These are phyloP conservation scores for Saccharomyces hybrid DNA, from an alignment of 1,139 yeast genomes.

Conservation along the genomic window DNA sequence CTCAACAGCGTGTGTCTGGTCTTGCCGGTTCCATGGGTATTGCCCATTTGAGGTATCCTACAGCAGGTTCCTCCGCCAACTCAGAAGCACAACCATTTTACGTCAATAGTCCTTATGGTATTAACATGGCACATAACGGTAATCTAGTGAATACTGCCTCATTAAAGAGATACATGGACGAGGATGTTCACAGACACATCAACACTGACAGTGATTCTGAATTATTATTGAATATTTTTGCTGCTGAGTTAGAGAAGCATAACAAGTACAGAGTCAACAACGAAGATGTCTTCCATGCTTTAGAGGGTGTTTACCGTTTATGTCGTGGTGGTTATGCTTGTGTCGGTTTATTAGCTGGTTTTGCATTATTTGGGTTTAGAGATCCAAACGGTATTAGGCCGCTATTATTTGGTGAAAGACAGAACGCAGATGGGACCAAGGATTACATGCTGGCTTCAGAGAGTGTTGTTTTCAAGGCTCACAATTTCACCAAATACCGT, in stretches of 20 bases:
- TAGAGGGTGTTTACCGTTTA: slow-evolving; percentile 68
- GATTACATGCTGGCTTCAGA: slow-evolving; percentile 96
- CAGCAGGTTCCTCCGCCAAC: slow-evolving; percentile 96
- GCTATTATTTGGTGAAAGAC: slow-evolving; percentile 73
- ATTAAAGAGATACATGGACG: slow-evolving; percentile 73
- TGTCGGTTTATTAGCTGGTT: slow-evolving; percentile 91
- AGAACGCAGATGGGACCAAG: slow-evolving; percentile 55
- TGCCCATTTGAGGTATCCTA: slow-evolving; percentile 91
- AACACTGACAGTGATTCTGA: slow-evolving; percentile 96
- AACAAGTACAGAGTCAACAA: slow-evolving; percentile 91
- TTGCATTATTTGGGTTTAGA: slow-evolving; percentile 89
- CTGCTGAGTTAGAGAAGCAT: slow-evolving; percentile 82
- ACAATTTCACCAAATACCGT: slow-evolving; percentile 69
- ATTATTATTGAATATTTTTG: slow-evolving; percentile 78
- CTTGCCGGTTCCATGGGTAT: slow-evolving; percentile 92
- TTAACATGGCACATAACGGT: slow-evolving; percentile 86
- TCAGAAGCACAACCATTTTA: slow-evolving; percentile 98
- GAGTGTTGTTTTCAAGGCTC: slow-evolving; percentile 91
- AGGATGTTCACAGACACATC: slow-evolving; percentile 91
- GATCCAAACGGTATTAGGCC: slow-evolving; percentile 98
- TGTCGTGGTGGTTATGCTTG: slow-evolving; percentile 96
- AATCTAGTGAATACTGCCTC: slow-evolving; percentile 83
- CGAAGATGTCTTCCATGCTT: slow-evolving; percentile 79
- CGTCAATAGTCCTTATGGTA: slow-evolving; percentile 94
- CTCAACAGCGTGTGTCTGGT: slow-evolving; percentile 67